Evolutionary conservation across 768 basidiomycete species (phyloP), one percentile per base, ranked within the genome.

Genomic region (Leccinum subgranulosum): DNA sequence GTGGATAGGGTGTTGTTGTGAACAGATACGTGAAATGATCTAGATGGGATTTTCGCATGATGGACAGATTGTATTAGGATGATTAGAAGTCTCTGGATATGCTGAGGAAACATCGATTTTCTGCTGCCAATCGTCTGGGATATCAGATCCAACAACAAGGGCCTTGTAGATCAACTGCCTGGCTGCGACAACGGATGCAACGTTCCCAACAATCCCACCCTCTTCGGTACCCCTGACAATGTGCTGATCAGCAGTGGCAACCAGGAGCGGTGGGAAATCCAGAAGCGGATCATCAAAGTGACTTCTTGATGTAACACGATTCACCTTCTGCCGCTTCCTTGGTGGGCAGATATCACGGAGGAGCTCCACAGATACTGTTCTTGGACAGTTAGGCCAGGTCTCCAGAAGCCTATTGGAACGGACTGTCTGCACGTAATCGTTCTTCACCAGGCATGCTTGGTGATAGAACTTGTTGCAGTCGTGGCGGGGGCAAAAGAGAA

Each of bases 401-500:
- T 70, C 64, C 2, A 83, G 55, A 6, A 79, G 60, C 9, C 70
- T 69, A 4, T 69, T 60, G 0, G 59, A 50, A 2, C 70, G 67
- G 0, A 39, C 17, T 7, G 59, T 36, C 11, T 73, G 66, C n/a
- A 67, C 57, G 46, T 64, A 70, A 1, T 68, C 71, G 4, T 56
- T 47, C 12, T 62, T 63, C 11, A 74, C 19, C 4, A 86, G 67
- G 56, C 85, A 87, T 0, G 60, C 23, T 11, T 75, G 73, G 63
- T 87, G 85, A 57, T 78, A 85, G 8, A 73, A 76, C 4, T 65
- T 74, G 11, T 75, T 67, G 58, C 85, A 87, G 0, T 60, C 54
- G 0, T 79, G 81, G 0, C 80, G 77, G 0, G 84, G 83, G 62
- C 85, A 87, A 53, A 84, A 84, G 53, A 86, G 82, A 71, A 82